Evolutionary conservation across 2,329 filamentous ascomycete genomes (phyloP).

Genomic region (Ciborinia camelliae): DNA sequence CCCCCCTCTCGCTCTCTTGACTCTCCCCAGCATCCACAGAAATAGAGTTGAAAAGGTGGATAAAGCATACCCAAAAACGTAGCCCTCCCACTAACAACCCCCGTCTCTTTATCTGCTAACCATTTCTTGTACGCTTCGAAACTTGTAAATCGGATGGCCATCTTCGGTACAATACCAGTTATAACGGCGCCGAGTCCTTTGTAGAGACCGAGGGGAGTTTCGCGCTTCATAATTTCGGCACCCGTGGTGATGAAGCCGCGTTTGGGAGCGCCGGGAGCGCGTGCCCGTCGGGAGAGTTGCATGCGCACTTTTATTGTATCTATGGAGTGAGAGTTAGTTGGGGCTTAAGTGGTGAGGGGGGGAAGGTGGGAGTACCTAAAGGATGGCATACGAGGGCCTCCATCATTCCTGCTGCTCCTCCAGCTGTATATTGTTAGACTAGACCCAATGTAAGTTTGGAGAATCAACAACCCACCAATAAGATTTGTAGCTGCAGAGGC

Average conservation of each 20-base stretch:
- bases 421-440: constrained; percentile 55
- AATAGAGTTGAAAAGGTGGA: constrained; percentile 38
- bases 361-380: constrained; percentile 57
- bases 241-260: constrained; percentile 88
- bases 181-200: constrained; percentile 97
- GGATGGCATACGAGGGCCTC: constrained; percentile 95
- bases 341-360: background rate
- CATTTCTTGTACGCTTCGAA: constrained; percentile 94
- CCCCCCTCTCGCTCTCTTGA: background rate
- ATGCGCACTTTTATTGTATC: constrained; percentile 99
- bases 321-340: constrained; percentile 35
- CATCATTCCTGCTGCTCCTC: constrained; percentile 98
- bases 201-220: constrained; percentile 91
- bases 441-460: constrained; percentile 10
- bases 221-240: constrained; percentile 77
- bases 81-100: constrained; percentile 63
- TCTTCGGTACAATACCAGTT: constrained; percentile 96
- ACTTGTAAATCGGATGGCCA: constrained; percentile 98
- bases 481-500: constrained; percentile 86
- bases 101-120: constrained; percentile 65
- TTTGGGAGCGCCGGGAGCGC: constrained; percentile 74
- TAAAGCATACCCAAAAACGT: constrained; percentile 64
- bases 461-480: constrained; percentile 59
- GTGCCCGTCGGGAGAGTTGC: constrained; percentile 88
- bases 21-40: constrained; percentile 27